Evolutionary conservation across 345 rosid species (phyloP).

Genomic region (Euphorbia pulcherrima): DNA sequence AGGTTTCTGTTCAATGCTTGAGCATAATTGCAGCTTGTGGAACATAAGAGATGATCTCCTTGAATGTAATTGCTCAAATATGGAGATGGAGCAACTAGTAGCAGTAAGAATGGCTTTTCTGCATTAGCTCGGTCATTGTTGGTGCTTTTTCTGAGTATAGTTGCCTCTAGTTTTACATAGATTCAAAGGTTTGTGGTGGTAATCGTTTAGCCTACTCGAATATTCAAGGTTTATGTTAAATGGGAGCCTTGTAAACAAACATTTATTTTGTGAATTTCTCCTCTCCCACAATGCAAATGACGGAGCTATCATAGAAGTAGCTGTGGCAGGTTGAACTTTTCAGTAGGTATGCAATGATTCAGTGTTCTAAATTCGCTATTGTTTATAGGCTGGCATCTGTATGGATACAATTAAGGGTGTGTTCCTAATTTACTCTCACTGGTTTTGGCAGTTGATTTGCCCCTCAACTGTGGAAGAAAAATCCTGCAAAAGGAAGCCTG

Average conservation of each 20-base stretch:
- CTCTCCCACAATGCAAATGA: constrained; percentile 39
- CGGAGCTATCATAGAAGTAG: constrained; percentile 30
- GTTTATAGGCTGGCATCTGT: not conserved
- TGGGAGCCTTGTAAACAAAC: constrained; percentile 47
- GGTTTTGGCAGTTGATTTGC: constrained; percentile 33
- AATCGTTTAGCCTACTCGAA: constrained; percentile 48
- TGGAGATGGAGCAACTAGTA: constrained; percentile 16
- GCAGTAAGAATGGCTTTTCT: constrained; percentile 32
- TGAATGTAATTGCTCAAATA: constrained; percentile 9
- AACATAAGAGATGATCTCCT: constrained; percentile 12
- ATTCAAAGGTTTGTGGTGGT: constrained; percentile 48
- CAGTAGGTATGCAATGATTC: constrained; percentile 43
- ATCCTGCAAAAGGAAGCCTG: constrained; percentile 39
- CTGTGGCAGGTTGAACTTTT: constrained; percentile 36
- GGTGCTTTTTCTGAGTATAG: constrained; percentile 35
- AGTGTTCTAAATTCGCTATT: not conserved
- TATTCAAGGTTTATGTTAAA: constrained; percentile 47
- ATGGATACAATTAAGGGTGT: not conserved
- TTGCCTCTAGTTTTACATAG: constrained; percentile 36
- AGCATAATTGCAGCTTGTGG: constrained; percentile 5
- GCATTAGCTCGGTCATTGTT: constrained; percentile 38
- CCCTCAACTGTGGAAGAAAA: constrained; percentile 42
- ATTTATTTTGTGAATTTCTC: constrained; percentile 53
- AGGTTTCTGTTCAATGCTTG: constrained; percentile 12
- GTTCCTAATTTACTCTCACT: constrained; percentile 13